Evolutionary conservation across 176 grass and related monocot genomes (phyloP), one percentile per base, ranked within the genome.

Genomic region (Avena eriantha): DNA sequence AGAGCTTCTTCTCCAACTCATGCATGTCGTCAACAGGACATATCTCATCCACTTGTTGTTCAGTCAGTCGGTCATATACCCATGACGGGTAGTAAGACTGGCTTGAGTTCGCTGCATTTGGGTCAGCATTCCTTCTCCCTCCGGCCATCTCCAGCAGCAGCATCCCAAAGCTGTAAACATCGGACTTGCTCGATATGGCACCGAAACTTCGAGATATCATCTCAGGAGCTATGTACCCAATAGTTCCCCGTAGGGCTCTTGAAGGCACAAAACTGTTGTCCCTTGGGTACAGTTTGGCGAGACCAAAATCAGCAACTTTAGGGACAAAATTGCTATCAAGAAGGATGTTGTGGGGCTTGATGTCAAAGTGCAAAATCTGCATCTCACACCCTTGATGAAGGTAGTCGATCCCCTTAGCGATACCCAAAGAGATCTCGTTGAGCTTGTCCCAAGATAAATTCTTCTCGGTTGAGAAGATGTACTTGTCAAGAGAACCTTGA

Each of bases 111-210:
- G 17, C 14, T 4, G 23, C 69, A 3, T 73, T 24, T 0, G 8
- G 41, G 6, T 84, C 67, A 0, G 85, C 73, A 4, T 92, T 92
- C 12, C 66, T 90, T 2, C 88, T 21, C 3, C 88, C 88, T 22
- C 86, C 64, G 0, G 84, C 74, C 88, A 92, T 92, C 84, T 95
- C 88, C 4, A 95, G 3, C 5, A 95, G 17, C 0, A 95, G 16
- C 88, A 95, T 95, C 16, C 91, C 91, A 0, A 93, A 93, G 83
- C 88, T 93, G 12, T 90, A 90, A 12, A 93, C 88, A 29, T 90
- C 85, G 0, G 79, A 90, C 26, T 92, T 95, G 26, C 82, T 72
- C 0, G 93, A 90, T 39, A 90, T 79, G 22, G 11, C 58, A 5
- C 93, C 93, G 43, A 95, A 95, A 67, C 71, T 90, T 10, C 90